Conservation (phyloP, 106 monocot species). For the Dendrobium huoshanense region DNA sequence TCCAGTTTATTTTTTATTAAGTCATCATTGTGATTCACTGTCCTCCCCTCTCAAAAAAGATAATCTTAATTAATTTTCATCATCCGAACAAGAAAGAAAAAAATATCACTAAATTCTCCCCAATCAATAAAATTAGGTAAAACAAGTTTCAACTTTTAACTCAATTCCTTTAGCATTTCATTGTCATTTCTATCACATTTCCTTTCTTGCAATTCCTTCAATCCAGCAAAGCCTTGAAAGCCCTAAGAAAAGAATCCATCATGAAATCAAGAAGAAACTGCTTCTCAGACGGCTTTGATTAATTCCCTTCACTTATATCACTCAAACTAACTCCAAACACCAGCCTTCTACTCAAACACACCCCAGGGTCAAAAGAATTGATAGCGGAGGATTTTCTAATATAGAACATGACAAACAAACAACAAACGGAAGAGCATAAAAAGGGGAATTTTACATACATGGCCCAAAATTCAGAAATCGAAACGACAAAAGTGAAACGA, state of each 20-base stretch:
- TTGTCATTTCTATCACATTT: no score
- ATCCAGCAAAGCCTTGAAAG: background rate
- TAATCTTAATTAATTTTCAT: no score
- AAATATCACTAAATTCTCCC: no score
- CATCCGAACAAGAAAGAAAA: no score
- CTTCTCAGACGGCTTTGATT: background rate
- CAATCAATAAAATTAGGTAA: no score
- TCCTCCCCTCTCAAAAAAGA: no score
- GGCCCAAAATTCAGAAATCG: background rate
- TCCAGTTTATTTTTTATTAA: no score
- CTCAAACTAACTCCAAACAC: background rate
- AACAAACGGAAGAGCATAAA: background rate
- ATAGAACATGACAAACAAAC: background rate
- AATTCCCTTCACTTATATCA: background rate
- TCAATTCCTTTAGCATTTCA: no score
- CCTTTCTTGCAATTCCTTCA: no score
- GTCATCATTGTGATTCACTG: no score
- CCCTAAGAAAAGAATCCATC: background rate
- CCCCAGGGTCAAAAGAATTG: background rate
- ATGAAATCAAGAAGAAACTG: background rate
- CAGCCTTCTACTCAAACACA: background rate
- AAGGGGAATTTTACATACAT: background rate
- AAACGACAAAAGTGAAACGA: background rate
- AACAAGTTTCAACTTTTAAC: no score
- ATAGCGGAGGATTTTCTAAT: background rate